Evolutionary conservation across 2,329 filamentous ascomycete species (phyloP), one percentile per base, ranked within the genome.

Genomic region (Penicillium sp.): DNA sequence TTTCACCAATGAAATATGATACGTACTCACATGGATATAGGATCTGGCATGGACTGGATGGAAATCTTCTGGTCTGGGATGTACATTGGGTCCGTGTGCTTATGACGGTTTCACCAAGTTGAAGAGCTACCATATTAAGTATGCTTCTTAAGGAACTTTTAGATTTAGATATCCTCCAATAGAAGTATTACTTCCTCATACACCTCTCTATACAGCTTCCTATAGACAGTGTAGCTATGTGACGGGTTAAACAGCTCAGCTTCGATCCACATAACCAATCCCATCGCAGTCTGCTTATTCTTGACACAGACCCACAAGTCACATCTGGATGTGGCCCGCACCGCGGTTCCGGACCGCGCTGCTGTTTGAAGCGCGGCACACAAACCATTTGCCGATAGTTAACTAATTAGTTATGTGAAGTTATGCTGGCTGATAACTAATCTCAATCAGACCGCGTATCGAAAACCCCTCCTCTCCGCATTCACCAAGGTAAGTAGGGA

Each of bases 71-170:
- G 90, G 91, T 54, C 88, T 88, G 72, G 91, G 91, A 28, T 85
- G 88, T 62, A 95, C 89, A 7, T 74, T 96, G 62, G 90, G 88
- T 71, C 85, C 78, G 58, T 92, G 89, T 63, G 91, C 89, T 10
- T 96, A 91, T 65, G 90, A 95, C 61, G 88, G 92, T 64, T 95
- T 95, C 66, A 86, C 92, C 62, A 93, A 91, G 78, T 78, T 95
- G 64, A 95, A 95, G 83, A 95, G 88, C 76, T 95, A 85, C 71
- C 91, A 96, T 70, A 72, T 95, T 66, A 95, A 66, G 42, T 50
- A 60, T 37, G 43, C 32, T 23, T 7, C 45, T 23, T 10, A 32
- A 25, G n/a, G 20, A 23, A 23, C 20, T 23, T 54, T 24, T 42
- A 24, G 8, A n/a, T 8, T 7, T 5, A 28, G 8, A 12, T 32